These are phyloP conservation scores for Xylaria castorea DNA, from an alignment of 495 filamentous ascomycete species.

Conservation along the genomic window DNA sequence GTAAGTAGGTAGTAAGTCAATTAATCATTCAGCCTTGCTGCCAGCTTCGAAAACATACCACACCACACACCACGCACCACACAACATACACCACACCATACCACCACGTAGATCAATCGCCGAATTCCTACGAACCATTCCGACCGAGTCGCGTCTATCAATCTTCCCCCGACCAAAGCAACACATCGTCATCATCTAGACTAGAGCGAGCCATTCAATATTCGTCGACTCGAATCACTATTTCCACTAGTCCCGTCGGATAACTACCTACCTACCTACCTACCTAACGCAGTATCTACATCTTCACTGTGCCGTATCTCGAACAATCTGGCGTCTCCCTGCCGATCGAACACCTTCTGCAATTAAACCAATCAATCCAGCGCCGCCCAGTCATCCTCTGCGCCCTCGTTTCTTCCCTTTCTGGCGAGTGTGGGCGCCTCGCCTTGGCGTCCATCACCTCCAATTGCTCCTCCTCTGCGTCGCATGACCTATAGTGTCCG, in stretches of 20 bases:
- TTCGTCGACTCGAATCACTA: background rate
- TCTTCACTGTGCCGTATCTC: background rate
- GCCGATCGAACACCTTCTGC: background rate
- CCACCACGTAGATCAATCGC: background rate
- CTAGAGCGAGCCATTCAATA: too few species aligned
- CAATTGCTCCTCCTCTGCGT: background rate
- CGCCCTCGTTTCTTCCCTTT: background rate
- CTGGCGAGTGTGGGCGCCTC: conserved; percentile 3
- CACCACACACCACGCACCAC: too few species aligned
- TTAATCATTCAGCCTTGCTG: background rate
- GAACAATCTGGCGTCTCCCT: background rate
- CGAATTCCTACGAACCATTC: background rate
- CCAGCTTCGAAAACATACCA: background rate
- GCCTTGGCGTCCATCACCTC: background rate
- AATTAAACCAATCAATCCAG: background rate
- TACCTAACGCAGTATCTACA: background rate
- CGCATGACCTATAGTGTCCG: background rate
- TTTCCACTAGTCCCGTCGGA: background rate
- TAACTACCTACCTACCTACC: background rate
- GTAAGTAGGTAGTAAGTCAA: too few species aligned
- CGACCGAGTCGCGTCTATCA: background rate
- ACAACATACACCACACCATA: background rate
- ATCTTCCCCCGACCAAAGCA: background rate
- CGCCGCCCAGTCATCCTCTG: background rate
- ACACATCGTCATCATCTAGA: background rate